Evolutionary conservation across 306 rosid genomes (phyloP), one percentile per base, ranked within the genome.

Genomic region (Acmispon strigosus): DNA sequence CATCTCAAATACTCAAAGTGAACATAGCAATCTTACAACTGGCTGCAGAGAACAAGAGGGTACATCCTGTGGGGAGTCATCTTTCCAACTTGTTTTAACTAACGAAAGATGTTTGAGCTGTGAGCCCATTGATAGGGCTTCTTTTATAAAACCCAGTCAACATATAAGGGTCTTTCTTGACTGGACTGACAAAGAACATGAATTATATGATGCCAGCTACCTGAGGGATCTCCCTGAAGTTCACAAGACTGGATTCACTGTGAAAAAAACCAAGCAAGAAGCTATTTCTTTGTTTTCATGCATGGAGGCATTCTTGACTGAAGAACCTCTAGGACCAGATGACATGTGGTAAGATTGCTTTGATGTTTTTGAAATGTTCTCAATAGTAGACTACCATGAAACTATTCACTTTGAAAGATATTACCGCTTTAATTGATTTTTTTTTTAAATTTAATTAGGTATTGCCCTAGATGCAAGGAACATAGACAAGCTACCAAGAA

Each of bases 401-500:
- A 7, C 52, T 61, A 39, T 44, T 14, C 7, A 3, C 27, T 77
- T 36, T 70, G 62, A 68, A 69, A 36, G 54, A 54, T 64, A 54
- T 53, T 60, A 15, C 13, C 49, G 53, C 44, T 19, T 73, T 57
- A 37, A 74, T 15, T 18, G 8, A 17, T 55, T 58, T 20, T 15
- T 43, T 59, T 18, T 34, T 60, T 22, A 62, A 72, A 52, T 29
- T 37, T 67, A 55, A 72, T 36, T 78, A 91, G 99, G 99, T 91
- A 91, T 82, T 95, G 99, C 82, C 97, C 99, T 37, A 64, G 80
- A 71, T 95, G 99, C 91, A 95, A 95, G 85, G 99, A 91, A 70
- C 97, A 95, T 76, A 79, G 97, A 74, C 97, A 95, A 81, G 99
- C 99, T 64, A 87, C 97, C 24, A 95, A 95, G 88, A 95, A 95